Conservation (phyloP, 768 basidiomycete species). For the Xanthoconium stramineum region DNA sequence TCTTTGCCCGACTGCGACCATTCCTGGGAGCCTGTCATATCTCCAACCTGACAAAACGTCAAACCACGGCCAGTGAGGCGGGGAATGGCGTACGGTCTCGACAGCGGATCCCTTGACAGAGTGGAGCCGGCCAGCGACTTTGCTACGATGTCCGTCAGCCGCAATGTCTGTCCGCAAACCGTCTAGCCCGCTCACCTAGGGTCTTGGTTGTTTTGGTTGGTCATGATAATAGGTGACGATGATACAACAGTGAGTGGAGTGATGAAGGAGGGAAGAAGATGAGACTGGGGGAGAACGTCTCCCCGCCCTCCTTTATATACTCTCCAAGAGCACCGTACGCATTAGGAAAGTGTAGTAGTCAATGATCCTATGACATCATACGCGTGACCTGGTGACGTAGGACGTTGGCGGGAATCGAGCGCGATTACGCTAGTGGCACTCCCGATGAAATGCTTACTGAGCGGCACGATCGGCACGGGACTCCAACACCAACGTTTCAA, state of each 20-base stretch:
- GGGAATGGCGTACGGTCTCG: constrained; percentile 26
- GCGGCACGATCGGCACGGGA: no score
- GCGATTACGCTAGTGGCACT: not conserved
- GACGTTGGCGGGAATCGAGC: not conserved
- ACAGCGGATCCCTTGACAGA: constrained; percentile 36
- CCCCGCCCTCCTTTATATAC: constrained; percentile 26
- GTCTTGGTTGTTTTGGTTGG: constrained; percentile 20
- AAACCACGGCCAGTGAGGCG: not conserved
- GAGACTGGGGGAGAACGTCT: not conserved
- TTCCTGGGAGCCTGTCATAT: constrained; percentile 39
- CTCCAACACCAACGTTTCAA: no score
- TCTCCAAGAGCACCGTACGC: constrained; percentile 13
- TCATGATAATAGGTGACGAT: not conserved
- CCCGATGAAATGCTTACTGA: no score
- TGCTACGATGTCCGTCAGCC: constrained; percentile 22
- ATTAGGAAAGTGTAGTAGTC: constrained; percentile 29
- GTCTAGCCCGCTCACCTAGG: constrained; percentile 22
- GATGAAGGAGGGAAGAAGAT: constrained; percentile 3
- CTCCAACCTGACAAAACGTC: constrained; percentile 33
- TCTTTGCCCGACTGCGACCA: constrained; percentile 47
- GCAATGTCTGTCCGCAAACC: no score
- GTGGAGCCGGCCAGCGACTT: constrained; percentile 34
- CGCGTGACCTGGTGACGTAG: constrained; percentile 21
- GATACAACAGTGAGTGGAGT: not conserved
- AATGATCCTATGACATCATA: constrained; percentile 33